Evolutionary conservation across 495 filamentous ascomycete genomes (phyloP).

Genomic region (Daldinia loculata): DNA sequence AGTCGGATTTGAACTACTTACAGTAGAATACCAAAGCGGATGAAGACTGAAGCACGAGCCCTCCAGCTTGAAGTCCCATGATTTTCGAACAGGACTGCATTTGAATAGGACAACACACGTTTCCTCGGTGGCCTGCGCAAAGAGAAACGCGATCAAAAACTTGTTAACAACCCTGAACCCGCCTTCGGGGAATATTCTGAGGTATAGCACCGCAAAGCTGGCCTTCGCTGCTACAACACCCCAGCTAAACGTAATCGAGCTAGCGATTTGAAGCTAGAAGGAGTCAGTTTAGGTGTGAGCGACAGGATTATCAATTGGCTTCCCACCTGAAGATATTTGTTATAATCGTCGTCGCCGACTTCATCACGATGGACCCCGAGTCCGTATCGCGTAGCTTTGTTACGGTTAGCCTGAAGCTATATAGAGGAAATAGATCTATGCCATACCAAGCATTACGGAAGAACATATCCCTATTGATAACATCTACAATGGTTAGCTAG

Average conservation of each 20-base stretch:
- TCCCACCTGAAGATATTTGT: conserved; percentile 23
- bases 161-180: conserved; percentile 33
- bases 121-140: conserved; percentile 38
- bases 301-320: background rate
- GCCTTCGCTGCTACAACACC: conserved; percentile 36
- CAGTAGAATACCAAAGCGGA: conserved; percentile 41
- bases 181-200: conserved; percentile 38
- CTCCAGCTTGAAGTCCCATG: conserved; percentile 36
- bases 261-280: conserved; percentile 27
- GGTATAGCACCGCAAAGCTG: conserved; percentile 40
- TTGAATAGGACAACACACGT: conserved; percentile 37
- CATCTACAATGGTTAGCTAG: conserved; percentile 16
- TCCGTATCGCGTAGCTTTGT: conserved; percentile 24
- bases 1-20: conserved; percentile 17
- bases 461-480: conserved; percentile 26
- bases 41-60: conserved; percentile 37
- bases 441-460: conserved; percentile 23
- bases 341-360: conserved; percentile 27
- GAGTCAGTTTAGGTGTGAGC: background rate
- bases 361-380: conserved; percentile 25
- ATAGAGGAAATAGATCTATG: background rate
- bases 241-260: conserved; percentile 37
- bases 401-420: conserved; percentile 2
- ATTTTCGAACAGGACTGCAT: conserved; percentile 29
- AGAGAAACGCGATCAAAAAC: conserved; percentile 30